Conservation (phyloP, 148 eudicot genomes). For the Limonium bicolor region DNA sequence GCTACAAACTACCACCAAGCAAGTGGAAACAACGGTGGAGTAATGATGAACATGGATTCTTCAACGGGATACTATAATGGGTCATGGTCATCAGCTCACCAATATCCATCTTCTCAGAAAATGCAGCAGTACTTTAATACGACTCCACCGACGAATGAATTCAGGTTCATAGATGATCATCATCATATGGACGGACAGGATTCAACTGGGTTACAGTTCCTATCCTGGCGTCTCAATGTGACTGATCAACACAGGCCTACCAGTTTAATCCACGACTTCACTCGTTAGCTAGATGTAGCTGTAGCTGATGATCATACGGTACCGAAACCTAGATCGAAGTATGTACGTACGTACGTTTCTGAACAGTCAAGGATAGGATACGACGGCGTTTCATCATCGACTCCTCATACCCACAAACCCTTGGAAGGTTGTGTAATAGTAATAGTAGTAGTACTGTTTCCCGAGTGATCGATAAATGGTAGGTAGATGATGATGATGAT, state of each 20-base stretch:
- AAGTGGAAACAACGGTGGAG: constrained; percentile 12
- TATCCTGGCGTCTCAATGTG: constrained; percentile 62
- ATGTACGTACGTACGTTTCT: too few relatives aligned
- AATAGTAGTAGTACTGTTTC: too few relatives aligned
- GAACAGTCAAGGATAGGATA: too few relatives aligned
- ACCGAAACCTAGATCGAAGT: too few relatives aligned
- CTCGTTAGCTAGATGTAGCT: constrained; percentile 18
- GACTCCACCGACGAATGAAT: constrained; percentile 41
- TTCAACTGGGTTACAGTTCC: constrained; percentile 27
- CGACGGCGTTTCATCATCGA: too few relatives aligned
- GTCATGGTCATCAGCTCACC: constrained; percentile 26
- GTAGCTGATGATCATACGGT: too few relatives aligned
- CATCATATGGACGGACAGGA: constrained; percentile 12
- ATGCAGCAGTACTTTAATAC: constrained; percentile 23
- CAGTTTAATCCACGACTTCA: constrained; percentile 56
- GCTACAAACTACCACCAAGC: constrained; percentile 21
- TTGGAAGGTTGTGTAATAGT: too few relatives aligned
- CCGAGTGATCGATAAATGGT: too few relatives aligned
- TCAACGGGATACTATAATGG: background rate
- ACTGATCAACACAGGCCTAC: constrained; percentile 43
- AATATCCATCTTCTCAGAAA: constrained; percentile 27
- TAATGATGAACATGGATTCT: background rate
- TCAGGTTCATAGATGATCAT: constrained; percentile 52
- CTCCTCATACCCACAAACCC: too few relatives aligned
- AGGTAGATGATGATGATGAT: too few relatives aligned